Evolutionary conservation across 2,329 filamentous ascomycete species (phyloP).

Genomic region (Escovopsis sp.): DNA sequence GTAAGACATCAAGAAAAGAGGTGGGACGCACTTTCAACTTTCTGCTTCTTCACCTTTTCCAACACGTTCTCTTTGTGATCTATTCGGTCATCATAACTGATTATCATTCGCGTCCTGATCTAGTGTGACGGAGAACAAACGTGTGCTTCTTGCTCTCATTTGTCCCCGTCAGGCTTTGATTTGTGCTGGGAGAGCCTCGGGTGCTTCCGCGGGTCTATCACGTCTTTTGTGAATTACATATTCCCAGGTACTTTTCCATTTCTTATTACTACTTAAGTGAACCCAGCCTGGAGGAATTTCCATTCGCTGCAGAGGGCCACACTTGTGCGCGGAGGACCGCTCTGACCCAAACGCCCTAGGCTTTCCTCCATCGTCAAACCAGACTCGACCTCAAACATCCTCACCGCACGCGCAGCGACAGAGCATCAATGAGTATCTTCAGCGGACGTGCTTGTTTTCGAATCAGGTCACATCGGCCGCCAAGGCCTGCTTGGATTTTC

Average conservation of each 20-base stretch:
- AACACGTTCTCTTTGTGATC: background rate
- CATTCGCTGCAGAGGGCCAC: too few species aligned
- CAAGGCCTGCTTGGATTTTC: conserved; percentile 33
- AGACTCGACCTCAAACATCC: conserved; percentile 33
- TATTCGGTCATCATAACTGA: background rate
- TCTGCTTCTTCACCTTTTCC: background rate
- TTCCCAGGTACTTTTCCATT: conserved; percentile 27
- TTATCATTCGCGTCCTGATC: background rate
- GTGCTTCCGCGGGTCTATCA: conserved; percentile 35
- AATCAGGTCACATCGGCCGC: conserved; percentile 27
- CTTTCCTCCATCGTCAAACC: conserved; percentile 28
- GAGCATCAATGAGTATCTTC: conserved; percentile 37
- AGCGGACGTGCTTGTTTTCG: conserved; percentile 29
- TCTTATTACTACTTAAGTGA: background rate
- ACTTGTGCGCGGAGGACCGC: background rate
- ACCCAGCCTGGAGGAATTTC: too few species aligned
- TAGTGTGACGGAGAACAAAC: conserved; percentile 38
- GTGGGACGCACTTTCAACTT: conserved; percentile 18
- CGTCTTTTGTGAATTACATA: conserved; percentile 32
- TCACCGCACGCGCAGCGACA: conserved; percentile 34
- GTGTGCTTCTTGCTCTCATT: conserved; percentile 31
- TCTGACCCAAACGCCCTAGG: conserved; percentile 16
- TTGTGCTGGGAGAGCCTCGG: conserved; percentile 35
- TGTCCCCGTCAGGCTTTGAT: conserved; percentile 21
- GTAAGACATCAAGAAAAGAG: conserved; percentile 29